Base-by-base conservation (phyloP, 2,329 filamentous ascomycete species). In the Didymella glomerata region DNA sequence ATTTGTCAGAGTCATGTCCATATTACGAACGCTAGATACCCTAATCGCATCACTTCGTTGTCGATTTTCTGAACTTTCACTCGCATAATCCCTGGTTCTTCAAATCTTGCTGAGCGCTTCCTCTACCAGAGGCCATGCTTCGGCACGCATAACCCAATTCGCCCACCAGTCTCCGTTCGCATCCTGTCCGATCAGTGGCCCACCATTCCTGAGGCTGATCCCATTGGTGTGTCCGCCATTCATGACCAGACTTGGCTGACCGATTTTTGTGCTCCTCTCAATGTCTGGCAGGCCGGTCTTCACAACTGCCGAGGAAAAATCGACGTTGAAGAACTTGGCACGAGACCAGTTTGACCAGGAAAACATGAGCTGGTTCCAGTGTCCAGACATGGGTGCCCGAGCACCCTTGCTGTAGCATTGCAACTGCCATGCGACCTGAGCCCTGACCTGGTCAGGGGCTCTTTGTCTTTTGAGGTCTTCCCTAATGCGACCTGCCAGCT, bases 1-100 rank as follows among this genome's bases (percentile, higher is more conserved):
- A 4, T 20, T 7, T 22, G 28, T 28, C n/a, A 25, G 24, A 27
- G 24, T 44, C 9, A 48, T 27, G 48, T 42, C 28, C 18, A 3
- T 32, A 9, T 44, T 27, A 42, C 22, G 36, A 48, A 18, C 16
- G 2, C 38, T 52, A 52, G 45, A 55, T 55, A 46, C 49, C 49
- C 49, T 45, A 25, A 18, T 36, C 6, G 13, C 22, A 38, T 13
- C 6, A 14, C 20, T 5, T 6, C 14, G 3, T 30, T 18, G 5
- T 32, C n/a, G n/a, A 0, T 9, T 14, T 6, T n/a, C 9, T 4
- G 13, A 24, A 6, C 22, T 18, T 6, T 16, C 18, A 22, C 14
- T 4, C 18, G 22, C 41, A 11, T 10, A 9, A n/a, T n/a, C n/a
- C n/a, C n/a, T n/a, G n/a, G 9, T n/a, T 4, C 6, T 8, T 30